Base-by-base conservation (phyloP, 1,284 basidiomycete genomes). In the Exobasidium rhododendri region DNA sequence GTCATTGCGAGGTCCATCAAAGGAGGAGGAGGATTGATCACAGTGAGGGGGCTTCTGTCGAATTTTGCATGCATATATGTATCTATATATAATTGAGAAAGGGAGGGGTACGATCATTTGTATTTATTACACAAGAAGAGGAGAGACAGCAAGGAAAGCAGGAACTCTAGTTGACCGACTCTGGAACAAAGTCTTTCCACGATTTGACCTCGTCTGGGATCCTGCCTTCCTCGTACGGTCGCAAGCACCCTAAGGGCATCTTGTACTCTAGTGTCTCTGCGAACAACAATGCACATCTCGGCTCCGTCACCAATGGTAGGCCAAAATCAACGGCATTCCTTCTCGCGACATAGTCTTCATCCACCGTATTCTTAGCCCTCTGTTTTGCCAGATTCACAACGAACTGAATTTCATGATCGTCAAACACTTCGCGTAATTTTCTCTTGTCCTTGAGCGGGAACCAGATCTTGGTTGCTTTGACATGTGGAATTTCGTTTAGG, bases 371-470 rank as follows among this genome's bases (percentile, higher is more conserved):
- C 55, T 83, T 84, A 30, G 89, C 94, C 14, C 94, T 87, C 66
- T 86, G 83, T 76, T 88, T 87, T 20, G 94, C 89, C 53, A 99
- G 85, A 83, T 98, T 97, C 82, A 98, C 88, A 50, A 98, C 94
- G 63, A 88, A 90, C 77, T 94, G 89, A 77, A 98, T 96, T 74
- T 97, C 91, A 81, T 90, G 89, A 81, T 96, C 91, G 81, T 97
- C 92, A 72, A 82, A 84, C 58, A 81, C 74, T 80, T 94, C 90
- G 32, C 92, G 88, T 32, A 97, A 84, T 82, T 92, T 94, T 63
- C 94, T 85, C 85, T 98, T 98, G 83, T 99, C 96, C 78, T 91
- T 90, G 64, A 90, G 89, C 10, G 96, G 96, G 87, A 99, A 97
- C 81, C 92, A 87, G 77, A 99, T 97, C 63, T 89, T 87, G 83